phyloP scores from a whole-genome alignment of 768 basidiomycete species.

The Lactarius akahatsu region DNA sequence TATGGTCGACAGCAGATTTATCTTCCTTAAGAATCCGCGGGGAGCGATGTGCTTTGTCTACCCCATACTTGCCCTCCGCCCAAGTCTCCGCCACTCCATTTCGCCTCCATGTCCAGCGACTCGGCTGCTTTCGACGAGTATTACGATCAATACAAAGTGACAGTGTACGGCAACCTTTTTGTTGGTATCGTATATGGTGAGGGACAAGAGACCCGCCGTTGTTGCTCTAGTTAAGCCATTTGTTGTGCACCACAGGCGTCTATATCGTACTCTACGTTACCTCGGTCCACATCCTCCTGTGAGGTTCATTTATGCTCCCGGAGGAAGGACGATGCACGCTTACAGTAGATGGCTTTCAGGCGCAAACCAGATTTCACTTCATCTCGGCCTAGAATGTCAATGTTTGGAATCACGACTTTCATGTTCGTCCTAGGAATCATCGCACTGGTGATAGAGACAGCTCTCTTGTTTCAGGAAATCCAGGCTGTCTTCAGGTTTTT shows the following conservation, averaged over 20 bases:
- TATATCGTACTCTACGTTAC: not conserved
- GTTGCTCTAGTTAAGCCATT: not conserved
- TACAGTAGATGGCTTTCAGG: not conserved
- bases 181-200: not conserved
- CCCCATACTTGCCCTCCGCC: not conserved
- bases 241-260: not conserved
- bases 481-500: too few relatives aligned
- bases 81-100: not conserved
- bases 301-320: not conserved
- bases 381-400: not conserved
- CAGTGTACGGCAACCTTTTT: constrained; percentile 2
- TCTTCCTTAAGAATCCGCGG: too few relatives aligned
- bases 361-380: not conserved
- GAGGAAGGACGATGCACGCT: not conserved
- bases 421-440: not conserved
- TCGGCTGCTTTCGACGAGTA: too few relatives aligned
- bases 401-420: not conserved
- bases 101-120: not conserved
- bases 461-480: not conserved
- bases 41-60: not conserved
- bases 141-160: not conserved
- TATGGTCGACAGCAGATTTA: too few relatives aligned
- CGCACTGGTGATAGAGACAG: not conserved
- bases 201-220: not conserved
- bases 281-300: not conserved